These are phyloP conservation scores for Fusarium sp. DNA, from an alignment of 2,329 filamentous ascomycete genomes.

Conservation along the genomic window DNA sequence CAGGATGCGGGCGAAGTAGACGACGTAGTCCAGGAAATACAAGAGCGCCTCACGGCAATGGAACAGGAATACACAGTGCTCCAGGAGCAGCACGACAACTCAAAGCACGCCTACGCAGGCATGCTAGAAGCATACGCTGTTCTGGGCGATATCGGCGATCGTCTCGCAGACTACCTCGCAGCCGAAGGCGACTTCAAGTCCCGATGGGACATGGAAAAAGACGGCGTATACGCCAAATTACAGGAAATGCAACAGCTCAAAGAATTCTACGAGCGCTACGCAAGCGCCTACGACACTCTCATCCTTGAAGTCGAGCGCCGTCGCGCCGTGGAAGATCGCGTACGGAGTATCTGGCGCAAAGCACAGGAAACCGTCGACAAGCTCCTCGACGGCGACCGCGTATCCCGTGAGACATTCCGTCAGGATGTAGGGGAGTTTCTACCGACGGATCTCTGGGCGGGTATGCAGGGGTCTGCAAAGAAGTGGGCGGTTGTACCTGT, in stretches of 20 bases:
- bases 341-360: slow-evolving; percentile 77
- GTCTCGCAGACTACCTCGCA: slow-evolving; percentile 71
- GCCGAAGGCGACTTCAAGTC: slow-evolving; percentile 70
- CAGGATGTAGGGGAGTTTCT: slow-evolving; percentile 86
- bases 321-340: slow-evolving; percentile 74
- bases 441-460: slow-evolving; percentile 87
- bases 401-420: slow-evolving; percentile 79
- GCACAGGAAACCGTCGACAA: slow-evolving; percentile 80
- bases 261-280: slow-evolving; percentile 88
- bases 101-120: slow-evolving; percentile 59
- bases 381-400: slow-evolving; percentile 76
- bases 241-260: slow-evolving; percentile 79
- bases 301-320: slow-evolving; percentile 85
- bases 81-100: slow-evolving; percentile 66
- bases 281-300: slow-evolving; percentile 83
- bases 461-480: slow-evolving; percentile 68
- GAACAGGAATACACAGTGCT: slow-evolving; percentile 74
- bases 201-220: slow-evolving; percentile 79
- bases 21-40: slow-evolving; percentile 75
- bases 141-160: slow-evolving; percentile 72
- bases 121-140: slow-evolving; percentile 71
- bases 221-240: slow-evolving; percentile 73
- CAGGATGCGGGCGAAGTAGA: slow-evolving; percentile 74
- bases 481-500: slow-evolving; percentile 60
- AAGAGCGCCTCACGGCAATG: slow-evolving; percentile 79